phyloP scores from a whole-genome alignment of 352 stramenopile genomes.

The Globisporangium carolinianum region DNA sequence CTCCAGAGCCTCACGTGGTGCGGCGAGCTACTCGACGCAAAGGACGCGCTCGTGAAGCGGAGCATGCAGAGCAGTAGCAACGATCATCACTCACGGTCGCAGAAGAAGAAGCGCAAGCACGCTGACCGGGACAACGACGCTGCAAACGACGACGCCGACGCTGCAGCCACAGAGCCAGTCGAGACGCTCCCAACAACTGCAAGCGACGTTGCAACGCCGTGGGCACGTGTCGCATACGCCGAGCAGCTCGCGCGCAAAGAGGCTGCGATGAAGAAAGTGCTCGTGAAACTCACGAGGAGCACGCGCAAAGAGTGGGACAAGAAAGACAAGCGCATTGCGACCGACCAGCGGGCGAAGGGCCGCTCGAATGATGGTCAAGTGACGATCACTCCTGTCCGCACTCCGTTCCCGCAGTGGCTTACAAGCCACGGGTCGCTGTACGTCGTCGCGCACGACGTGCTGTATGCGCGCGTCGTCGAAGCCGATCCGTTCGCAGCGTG shows the following conservation, averaged over 20 bases:
- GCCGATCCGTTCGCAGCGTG: constrained; percentile 31
- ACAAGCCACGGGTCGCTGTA: constrained; percentile 71
- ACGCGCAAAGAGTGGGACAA: constrained; percentile 81
- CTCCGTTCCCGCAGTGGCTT: constrained; percentile 64
- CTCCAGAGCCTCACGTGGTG: constrained; percentile 57
- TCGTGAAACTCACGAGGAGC: constrained; percentile 81
- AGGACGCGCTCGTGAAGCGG: constrained; percentile 61
- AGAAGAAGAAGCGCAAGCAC: constrained; percentile 22
- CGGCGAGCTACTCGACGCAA: constrained; percentile 66
- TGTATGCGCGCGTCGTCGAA: constrained; percentile 65
- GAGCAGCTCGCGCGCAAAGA: constrained; percentile 84
- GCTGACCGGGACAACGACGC: constrained; percentile 15
- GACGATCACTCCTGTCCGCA: constrained; percentile 5
- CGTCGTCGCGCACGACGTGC: constrained; percentile 38
- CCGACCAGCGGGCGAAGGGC: constrained; percentile 25
- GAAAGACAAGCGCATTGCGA: constrained; percentile 76
- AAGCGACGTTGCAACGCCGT: constrained; percentile 76
- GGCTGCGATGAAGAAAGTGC: constrained; percentile 85
- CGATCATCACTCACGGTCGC: neutral
- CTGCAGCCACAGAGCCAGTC: neutral
- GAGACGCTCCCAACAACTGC: constrained; percentile 35
- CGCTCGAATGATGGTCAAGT: constrained; percentile 44
- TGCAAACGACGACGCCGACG: neutral
- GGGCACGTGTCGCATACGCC: constrained; percentile 66
- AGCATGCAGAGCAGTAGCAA: constrained; percentile 21